Evolutionary conservation across 257 asterid species (phyloP).

Genomic region (Coffea canephora): DNA sequence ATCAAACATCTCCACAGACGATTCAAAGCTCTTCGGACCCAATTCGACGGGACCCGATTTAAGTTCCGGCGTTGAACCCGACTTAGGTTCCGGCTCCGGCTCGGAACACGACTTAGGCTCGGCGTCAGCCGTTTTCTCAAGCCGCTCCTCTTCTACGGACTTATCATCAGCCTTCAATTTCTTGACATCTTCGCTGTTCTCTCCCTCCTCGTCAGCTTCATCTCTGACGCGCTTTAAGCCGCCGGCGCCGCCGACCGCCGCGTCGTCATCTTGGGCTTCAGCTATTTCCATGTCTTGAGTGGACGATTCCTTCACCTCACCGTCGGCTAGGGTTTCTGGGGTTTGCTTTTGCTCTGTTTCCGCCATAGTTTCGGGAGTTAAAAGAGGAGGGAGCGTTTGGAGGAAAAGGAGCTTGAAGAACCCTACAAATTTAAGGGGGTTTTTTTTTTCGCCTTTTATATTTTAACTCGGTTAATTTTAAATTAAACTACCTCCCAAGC

Average conservation of each 20-base stretch:
- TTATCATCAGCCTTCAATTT: slow-evolving; percentile 47
- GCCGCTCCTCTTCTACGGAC: slow-evolving; percentile 21
- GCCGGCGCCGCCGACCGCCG: slow-evolving; percentile 19
- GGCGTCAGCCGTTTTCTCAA: slow-evolving; percentile 17
- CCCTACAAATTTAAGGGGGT: background rate
- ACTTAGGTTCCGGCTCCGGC: slow-evolving; percentile 14
- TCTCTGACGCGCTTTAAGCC: slow-evolving; percentile 57
- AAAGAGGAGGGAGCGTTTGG: background rate
- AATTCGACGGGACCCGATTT: slow-evolving; percentile 30
- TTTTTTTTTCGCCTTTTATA: no score
- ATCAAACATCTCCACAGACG: slow-evolving; percentile 68
- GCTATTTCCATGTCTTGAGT: slow-evolving; percentile 28
- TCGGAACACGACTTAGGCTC: slow-evolving; percentile 15
- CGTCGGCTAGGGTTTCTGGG: slow-evolving; percentile 14
- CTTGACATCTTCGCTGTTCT: slow-evolving; percentile 38
- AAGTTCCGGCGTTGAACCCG: slow-evolving; percentile 11
- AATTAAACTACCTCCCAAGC: no score
- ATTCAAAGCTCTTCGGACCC: slow-evolving; percentile 70
- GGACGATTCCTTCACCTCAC: slow-evolving; percentile 12
- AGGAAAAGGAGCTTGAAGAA: background rate
- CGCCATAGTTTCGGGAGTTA: slow-evolving; percentile 14
- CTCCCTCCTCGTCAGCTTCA: slow-evolving; percentile 36
- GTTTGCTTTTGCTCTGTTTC: slow-evolving; percentile 14
- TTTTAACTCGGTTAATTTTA: no score
- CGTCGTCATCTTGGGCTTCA: slow-evolving; percentile 27